Conservation (phyloP, 306 rosid genomes). For the Cicer yamashitae region DNA sequence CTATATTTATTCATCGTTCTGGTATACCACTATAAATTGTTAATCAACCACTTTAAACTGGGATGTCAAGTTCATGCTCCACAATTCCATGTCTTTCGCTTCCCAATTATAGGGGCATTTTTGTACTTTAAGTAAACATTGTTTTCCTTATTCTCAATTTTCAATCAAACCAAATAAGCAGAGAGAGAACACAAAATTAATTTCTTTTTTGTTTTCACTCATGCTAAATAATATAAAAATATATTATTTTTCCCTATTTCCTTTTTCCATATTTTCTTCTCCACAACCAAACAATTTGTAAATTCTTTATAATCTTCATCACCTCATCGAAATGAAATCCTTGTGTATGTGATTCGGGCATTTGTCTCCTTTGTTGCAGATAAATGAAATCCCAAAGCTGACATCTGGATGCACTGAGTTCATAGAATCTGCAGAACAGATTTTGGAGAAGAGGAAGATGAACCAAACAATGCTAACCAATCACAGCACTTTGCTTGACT, state of each 20-base stretch:
- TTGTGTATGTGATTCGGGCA: slow-evolving; percentile 29
- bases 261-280: slow-evolving; percentile 23
- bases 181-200: not conserved
- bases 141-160: not conserved
- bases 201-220: not conserved
- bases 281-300: slow-evolving; percentile 4
- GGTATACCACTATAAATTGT: not conserved
- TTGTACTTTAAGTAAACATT: not conserved
- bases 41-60: not conserved
- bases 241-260: not conserved
- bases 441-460: slow-evolving; percentile 96
- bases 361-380: slow-evolving; percentile 56
- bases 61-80: not conserved
- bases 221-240: slow-evolving; percentile 5
- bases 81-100: not conserved
- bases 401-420: slow-evolving; percentile 92
- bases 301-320: slow-evolving; percentile 8
- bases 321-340: not conserved
- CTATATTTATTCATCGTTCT: not conserved
- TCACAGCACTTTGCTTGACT: slow-evolving; percentile 95
- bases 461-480: slow-evolving; percentile 91
- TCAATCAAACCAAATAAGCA: slow-evolving; percentile 3
- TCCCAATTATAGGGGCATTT: slow-evolving; percentile 6
- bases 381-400: slow-evolving; percentile 82
- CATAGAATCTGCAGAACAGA: slow-evolving; percentile 82